Percentiles rank a stretch among this genome's conserved stretches.
These are phyloP conservation scores for Guadua angustifolia DNA, from an alignment of 176 grass and related monocot genomes.

Conservation along the genomic window DNA sequence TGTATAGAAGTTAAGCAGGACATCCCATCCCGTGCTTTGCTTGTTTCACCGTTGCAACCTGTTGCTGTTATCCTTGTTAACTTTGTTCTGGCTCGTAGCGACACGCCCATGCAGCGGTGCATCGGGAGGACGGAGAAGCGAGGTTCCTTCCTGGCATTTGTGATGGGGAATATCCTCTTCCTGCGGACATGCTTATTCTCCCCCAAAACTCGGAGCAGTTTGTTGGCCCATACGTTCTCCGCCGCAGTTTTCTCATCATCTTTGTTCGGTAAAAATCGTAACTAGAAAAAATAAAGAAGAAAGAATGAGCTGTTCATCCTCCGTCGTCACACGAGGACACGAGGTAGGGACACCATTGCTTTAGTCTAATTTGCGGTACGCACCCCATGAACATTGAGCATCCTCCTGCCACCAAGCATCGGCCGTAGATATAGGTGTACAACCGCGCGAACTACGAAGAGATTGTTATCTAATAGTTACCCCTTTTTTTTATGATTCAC, in stretches of 20 bases:
- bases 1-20: background rate
- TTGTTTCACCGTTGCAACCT: background rate
- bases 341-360: too few relatives aligned
- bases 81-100: background rate
- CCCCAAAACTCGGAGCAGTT: background rate
- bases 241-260: background rate
- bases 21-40: background rate
- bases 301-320: background rate
- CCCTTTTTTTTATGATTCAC: too few relatives aligned
- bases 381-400: background rate
- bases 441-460: too few relatives aligned
- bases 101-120: background rate
- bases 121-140: background rate
- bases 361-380: background rate
- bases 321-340: background rate
- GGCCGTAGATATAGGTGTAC: too few relatives aligned
- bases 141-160: constrained; percentile 21
- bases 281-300: background rate
- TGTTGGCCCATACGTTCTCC: background rate
- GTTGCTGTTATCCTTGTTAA: background rate
- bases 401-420: background rate
- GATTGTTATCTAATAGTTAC: too few relatives aligned
- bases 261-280: background rate
- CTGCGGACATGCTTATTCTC: background rate
- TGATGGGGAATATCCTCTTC: constrained; percentile 2